Evolutionary conservation across 2,329 filamentous ascomycete species (phyloP), one percentile per base, ranked within the genome.

Genomic region (Alternaria arbusti): DNA sequence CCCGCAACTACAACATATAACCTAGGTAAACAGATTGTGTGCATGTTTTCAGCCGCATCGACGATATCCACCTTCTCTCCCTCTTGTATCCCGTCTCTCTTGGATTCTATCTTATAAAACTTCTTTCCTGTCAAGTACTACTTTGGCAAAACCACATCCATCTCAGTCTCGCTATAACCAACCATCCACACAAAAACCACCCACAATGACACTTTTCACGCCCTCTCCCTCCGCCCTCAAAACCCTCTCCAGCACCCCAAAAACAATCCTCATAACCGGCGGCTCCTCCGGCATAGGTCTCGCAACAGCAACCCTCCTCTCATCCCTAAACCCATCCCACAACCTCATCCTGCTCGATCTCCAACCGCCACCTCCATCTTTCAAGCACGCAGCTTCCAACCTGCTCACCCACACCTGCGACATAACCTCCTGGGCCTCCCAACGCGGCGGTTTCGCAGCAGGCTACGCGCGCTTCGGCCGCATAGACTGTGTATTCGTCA

Each of bases 401-500:
- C 70, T 80, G 7, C 73, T 82, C 9, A 74, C 78, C 57, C 76
- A 81, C 45, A 76, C 75, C 59, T 84, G 82, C 71, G 79, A 86
- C 69, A 78, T 85, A 56, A 82, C 82, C 3, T 79, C 77, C 54
- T 86, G 84, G 84, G 55, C 67, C 6, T 78, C 77, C 5, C 84
- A 85, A 70, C 77, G 83, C 28, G 74, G 76, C 1, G 83, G 79
- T 15, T 86, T 85, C 68, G 78, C 80, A 63, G 72, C 72, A 7
- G 82, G 79, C 3, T 70, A 81, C 55, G 54, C 71, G 7, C 79
- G 79, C 26, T 85, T 85, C 70, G 80, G 80, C 7, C 73, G 77
- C 10, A 81, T 85, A 45, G 82, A 84, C 57, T 75, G 74, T 43
- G 83, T 85, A 13, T 86, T 84, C 65, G 81, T 85, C 50, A 85